phyloP scores from a whole-genome alignment of 2,329 filamentous ascomycete genomes.

The Bimuria novae-zelandiae region DNA sequence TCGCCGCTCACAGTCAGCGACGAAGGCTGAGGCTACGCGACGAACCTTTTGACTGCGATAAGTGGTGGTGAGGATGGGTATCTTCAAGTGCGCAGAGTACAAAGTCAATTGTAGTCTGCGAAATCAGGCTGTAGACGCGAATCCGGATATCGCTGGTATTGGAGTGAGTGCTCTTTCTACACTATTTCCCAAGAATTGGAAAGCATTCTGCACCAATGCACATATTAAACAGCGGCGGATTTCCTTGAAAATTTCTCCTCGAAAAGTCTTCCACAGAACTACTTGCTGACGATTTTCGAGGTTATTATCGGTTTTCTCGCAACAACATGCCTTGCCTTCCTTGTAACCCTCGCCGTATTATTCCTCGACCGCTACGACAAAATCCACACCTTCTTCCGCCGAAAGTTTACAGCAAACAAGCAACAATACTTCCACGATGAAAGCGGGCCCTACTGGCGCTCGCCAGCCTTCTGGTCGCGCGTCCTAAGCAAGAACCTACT shows the following conservation, averaged over 20 bases:
- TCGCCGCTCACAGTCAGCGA: too few relatives aligned
- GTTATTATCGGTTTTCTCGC: slow-evolving; percentile 33
- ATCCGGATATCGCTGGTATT: slow-evolving; percentile 37
- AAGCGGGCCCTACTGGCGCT: slow-evolving; percentile 31
- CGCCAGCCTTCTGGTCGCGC: slow-evolving; percentile 33
- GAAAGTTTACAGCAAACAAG: slow-evolving; percentile 18
- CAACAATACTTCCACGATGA: slow-evolving; percentile 18
- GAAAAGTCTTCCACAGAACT: not conserved
- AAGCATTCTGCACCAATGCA: not conserved
- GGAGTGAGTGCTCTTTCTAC: slow-evolving; percentile 21
- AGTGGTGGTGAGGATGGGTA: not conserved
- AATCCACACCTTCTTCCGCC: slow-evolving; percentile 23
- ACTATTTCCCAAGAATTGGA: not conserved
- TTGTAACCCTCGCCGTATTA: slow-evolving; percentile 33
- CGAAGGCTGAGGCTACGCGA: too few relatives aligned
- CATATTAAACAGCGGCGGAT: too few relatives aligned
- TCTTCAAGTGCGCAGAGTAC: not conserved
- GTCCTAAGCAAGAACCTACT: slow-evolving; percentile 41
- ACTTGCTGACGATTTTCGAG: slow-evolving; percentile 16
- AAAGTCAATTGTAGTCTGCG: slow-evolving; percentile 16
- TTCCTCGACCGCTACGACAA: slow-evolving; percentile 33
- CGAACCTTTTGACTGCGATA: too few relatives aligned
- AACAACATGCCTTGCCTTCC: slow-evolving; percentile 35
- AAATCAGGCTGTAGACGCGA: slow-evolving; percentile 23
- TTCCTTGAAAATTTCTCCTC: too few relatives aligned